phyloP scores from a whole-genome alignment of 768 basidiomycete genomes.

The Auriculariales sp. region DNA sequence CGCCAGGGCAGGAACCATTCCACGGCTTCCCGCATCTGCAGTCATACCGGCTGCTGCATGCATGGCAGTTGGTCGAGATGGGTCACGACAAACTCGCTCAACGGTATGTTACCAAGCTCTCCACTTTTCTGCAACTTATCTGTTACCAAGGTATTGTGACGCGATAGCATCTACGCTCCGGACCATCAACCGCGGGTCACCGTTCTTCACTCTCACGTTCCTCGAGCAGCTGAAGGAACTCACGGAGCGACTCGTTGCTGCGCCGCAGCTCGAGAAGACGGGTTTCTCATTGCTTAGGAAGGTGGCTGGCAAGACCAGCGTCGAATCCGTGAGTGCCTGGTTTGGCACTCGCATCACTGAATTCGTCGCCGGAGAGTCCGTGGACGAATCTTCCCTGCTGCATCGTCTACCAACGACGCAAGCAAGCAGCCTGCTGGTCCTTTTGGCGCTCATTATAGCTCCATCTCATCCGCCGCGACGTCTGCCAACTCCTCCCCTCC shows the following conservation, averaged over 20 bases:
- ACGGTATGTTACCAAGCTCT: conserved; percentile 30
- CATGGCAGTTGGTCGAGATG: conserved; percentile 60
- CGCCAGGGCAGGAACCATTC: conserved; percentile 81
- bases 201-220: conserved; percentile 51
- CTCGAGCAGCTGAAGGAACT: conserved; percentile 65
- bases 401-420: conserved; percentile 14
- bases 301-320: conserved; percentile 75
- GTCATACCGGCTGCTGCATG: conserved; percentile 73
- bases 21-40: conserved; percentile 74
- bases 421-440: conserved; percentile 35
- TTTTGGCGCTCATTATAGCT: conserved; percentile 85
- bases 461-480: conserved; percentile 69
- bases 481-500: conserved; percentile 62
- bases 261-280: conserved; percentile 59
- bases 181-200: conserved; percentile 35
- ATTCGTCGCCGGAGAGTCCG: conserved; percentile 87
- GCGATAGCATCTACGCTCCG: conserved; percentile 53
- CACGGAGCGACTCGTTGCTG: conserved; percentile 60
- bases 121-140: conserved; percentile 4
- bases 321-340: conserved; percentile 86
- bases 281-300: conserved; percentile 81
- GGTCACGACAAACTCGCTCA: conserved; percentile 68
- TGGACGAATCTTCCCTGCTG: too few relatives aligned
- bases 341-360: conserved; percentile 85
- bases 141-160: conserved; percentile 69